Base-by-base conservation (phyloP, 1,139 yeast species). In the Suhomyces guaymorum region DNA sequence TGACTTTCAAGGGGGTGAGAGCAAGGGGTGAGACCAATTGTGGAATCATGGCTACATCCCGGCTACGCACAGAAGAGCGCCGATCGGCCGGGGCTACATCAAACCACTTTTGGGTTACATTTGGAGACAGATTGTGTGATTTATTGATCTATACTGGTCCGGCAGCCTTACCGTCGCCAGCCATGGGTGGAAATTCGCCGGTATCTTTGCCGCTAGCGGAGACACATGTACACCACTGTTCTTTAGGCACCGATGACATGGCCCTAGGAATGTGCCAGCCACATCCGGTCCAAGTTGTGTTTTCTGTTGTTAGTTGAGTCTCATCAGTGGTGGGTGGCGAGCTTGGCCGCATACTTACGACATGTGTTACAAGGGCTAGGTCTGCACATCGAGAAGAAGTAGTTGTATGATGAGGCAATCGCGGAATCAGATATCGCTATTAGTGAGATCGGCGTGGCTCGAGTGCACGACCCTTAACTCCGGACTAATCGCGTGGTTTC, bases 231-330 rank as follows among this genome's bases (percentile, higher is more conserved):
- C 68, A 62, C 65, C 75, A 70, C 26, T 61, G 43, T 4, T 54
- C 61, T 37, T 59, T 59, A 9, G 72, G 63, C 10, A 54, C 49
- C 5, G 46, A 39, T 14, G 48, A 44, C 74, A 72, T 66, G 13
- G 73, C 74, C 2, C 48, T 25, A 7, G 73, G 63, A 26, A 71
- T 57, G 42, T 72, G 78, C 25, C 48, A 37, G 3, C 77, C 78
- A 51, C 78, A 72, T 14, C 78, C 78, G 31, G 49, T 48, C 76
- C 77, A 72, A 16, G 75, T 46, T 15, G 55, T 44, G 23, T 53
- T 52, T 11, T 48, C 64, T 61, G 41, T 7, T 20, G 37, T 33
- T 29, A 16, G 37, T 35, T n/a, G n/a, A n/a, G n/a, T n/a, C n/a
- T n/a, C n/a, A n/a, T n/a, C 23, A 14, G 17, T 17, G 24, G 18